phyloP scores from a whole-genome alignment of 2,329 filamentous ascomycete species.

The Epichloe sibirici region DNA sequence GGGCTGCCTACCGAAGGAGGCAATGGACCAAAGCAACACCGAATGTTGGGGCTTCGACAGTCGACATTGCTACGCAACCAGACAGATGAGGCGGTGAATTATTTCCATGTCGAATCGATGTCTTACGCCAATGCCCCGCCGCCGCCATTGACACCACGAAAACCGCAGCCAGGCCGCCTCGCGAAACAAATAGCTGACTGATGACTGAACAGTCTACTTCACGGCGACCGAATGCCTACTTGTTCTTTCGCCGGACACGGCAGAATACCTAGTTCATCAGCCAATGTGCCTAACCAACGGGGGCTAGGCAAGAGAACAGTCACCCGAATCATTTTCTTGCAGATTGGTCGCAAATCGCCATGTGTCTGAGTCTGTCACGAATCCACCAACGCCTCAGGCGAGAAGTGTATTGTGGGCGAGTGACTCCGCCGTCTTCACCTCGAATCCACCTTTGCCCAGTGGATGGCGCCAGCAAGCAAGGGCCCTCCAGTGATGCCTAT shows the following conservation, averaged over 20 bases:
- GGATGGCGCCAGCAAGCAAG: not conserved
- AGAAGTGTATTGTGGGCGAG: not conserved
- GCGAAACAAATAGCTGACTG: not conserved
- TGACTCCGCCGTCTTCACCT: not conserved
- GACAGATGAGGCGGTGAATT: no score
- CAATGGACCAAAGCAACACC: not conserved
- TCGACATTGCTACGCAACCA: no score
- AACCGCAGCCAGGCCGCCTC: not conserved
- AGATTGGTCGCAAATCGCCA: not conserved
- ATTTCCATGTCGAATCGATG: no score
- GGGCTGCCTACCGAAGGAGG: not conserved
- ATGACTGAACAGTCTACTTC: not conserved
- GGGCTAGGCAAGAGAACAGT: not conserved
- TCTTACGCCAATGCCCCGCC: no score
- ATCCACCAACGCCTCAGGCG: not conserved
- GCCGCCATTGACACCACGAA: not conserved
- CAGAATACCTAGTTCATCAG: not conserved
- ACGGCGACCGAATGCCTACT: not conserved
- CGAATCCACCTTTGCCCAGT: slow-evolving; percentile 2
- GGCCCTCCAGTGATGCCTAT: not conserved
- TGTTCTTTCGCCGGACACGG: not conserved
- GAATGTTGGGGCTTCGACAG: not conserved
- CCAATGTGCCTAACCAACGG: not conserved
- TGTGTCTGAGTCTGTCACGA: not conserved
- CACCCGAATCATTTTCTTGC: not conserved